Evolutionary conservation across 805 yeast genomes (phyloP).

Genomic region (Ogataea minuta): DNA sequence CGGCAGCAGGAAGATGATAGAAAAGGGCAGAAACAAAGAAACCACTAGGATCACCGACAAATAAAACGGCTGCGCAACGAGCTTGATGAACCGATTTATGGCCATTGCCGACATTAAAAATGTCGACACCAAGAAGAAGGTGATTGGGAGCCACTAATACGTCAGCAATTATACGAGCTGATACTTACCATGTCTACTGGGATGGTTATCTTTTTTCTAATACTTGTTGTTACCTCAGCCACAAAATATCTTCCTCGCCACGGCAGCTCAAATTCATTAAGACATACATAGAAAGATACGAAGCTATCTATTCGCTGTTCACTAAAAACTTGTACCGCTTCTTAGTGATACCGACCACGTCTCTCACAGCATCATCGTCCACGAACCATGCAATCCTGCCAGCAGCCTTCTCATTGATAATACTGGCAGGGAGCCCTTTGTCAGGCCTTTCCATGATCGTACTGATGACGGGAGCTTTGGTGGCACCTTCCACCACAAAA

Average conservation of each 20-base stretch:
- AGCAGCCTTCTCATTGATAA: slow-evolving; percentile 94
- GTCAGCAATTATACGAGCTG: neutral
- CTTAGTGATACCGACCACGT: slow-evolving; percentile 65
- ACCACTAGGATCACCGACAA: slow-evolving; percentile 47
- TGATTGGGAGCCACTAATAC: slow-evolving; percentile 27
- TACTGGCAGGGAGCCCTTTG: slow-evolving; percentile 89
- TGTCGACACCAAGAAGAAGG: slow-evolving; percentile 26
- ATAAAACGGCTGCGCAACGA: slow-evolving; percentile 39
- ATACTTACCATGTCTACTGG: slow-evolving; percentile 6
- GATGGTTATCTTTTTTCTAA: neutral
- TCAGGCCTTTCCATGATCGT: slow-evolving; percentile 96
- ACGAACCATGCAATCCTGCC: slow-evolving; percentile 97
- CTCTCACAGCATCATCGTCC: slow-evolving; percentile 86
- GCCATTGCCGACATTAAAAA: slow-evolving; percentile 34
- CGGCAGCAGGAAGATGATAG: slow-evolving; percentile 72
- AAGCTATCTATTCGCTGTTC: slow-evolving; percentile 4
- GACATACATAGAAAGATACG: too few relatives aligned
- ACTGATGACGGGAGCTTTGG: slow-evolving; percentile 88
- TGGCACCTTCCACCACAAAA: slow-evolving; percentile 94
- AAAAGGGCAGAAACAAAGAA: slow-evolving; percentile 72
- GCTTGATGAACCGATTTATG: slow-evolving; percentile 36
- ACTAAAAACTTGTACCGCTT: slow-evolving; percentile 64
- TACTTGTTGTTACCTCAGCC: slow-evolving; percentile 7
- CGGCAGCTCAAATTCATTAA: neutral
- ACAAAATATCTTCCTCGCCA: slow-evolving; percentile 5